Evolutionary conservation across 2,329 filamentous ascomycete genomes (phyloP), one percentile per base, ranked within the genome.

Genomic region (Stemphylium vesicarium): DNA sequence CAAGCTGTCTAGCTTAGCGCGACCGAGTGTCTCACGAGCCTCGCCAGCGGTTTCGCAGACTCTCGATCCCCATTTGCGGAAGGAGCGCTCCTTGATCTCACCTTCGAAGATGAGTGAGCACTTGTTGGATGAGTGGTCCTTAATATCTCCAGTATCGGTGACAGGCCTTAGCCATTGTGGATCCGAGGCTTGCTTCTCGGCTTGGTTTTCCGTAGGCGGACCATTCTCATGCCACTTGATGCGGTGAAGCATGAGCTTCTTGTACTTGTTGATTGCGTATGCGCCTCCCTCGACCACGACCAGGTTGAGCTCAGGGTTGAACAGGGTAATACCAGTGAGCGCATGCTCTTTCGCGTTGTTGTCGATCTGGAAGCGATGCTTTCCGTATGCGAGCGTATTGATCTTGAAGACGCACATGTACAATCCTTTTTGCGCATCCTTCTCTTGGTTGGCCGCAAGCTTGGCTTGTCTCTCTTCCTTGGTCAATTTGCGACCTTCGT

Each of bases 201-300:
- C 79, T 49, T 78, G 76, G 29, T 75, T 78, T 9, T 82, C 82
- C 37, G 86, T 82, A 0, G 92, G 88, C 2, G 87, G 87, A 0
- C 86, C 84, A 65, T 96, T 96, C 72, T 98, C 93, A 2, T 89
- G 90, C 95, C 96, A 99, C 75, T 96, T 89, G 69, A 98, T 92
- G 42, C 95, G 92, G 65, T 94, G 88, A 38, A 96, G 81, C 91
- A 99, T 93, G 26, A 99, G 82, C 74, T 96, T 97, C 75, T 90
- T 92, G 81, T 94, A 98, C 59, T 88, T 88, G 47, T 86, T 87
- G 72, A 95, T 89, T 55, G 89, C 90, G 78, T 95, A 88, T 56
- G 87, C 82, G 35, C 95, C 95, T 31, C 94, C 95, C 75, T 99
- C 96, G 1, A 96, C 92, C 60, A 99, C 86, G 13, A 99, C 86